Conservation (phyloP, 495 filamentous ascomycete genomes). For the Gamarada debralockiae region DNA sequence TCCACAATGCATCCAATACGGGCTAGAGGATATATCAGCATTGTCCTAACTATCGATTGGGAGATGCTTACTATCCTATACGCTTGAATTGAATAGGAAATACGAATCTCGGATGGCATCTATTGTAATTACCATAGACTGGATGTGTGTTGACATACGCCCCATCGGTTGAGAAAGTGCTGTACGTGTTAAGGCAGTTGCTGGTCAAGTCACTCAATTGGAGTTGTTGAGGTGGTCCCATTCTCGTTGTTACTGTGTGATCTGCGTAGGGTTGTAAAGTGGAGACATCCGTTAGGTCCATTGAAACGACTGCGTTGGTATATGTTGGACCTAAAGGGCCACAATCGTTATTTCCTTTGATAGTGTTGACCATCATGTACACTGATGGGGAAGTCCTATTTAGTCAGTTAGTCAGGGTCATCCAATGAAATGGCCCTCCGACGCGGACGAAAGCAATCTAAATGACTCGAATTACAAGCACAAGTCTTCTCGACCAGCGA, state of each 20-base stretch:
- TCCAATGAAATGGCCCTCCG: too few species aligned
- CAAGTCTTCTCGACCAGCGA: too few species aligned
- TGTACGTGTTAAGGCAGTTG: neutral
- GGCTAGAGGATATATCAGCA: constrained; percentile 1
- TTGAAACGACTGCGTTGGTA: constrained; percentile 8
- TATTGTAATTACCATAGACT: constrained; percentile 5
- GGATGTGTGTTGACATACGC: constrained; percentile 10
- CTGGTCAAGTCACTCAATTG: constrained; percentile 6
- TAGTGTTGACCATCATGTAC: constrained; percentile 30
- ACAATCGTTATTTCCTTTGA: constrained; percentile 12
- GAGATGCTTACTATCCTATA: constrained; percentile 16
- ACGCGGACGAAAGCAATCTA: too few species aligned
- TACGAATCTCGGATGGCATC: constrained; percentile 14
- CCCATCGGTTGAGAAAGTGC: neutral
- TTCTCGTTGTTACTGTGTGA: neutral
- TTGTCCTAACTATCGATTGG: neutral
- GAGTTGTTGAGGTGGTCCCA: constrained; percentile 5
- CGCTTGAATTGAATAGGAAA: constrained; percentile 10
- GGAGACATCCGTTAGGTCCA: constrained; percentile 14
- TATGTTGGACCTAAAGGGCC: constrained; percentile 14
- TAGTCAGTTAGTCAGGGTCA: too few species aligned
- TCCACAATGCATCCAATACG: constrained; percentile 17
- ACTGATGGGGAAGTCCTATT: constrained; percentile 44
- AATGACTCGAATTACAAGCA: too few species aligned
- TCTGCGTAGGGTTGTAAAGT: constrained; percentile 17